phyloP scores from a whole-genome alignment of 495 filamentous ascomycete species.

The Penicillium crystallinum region DNA sequence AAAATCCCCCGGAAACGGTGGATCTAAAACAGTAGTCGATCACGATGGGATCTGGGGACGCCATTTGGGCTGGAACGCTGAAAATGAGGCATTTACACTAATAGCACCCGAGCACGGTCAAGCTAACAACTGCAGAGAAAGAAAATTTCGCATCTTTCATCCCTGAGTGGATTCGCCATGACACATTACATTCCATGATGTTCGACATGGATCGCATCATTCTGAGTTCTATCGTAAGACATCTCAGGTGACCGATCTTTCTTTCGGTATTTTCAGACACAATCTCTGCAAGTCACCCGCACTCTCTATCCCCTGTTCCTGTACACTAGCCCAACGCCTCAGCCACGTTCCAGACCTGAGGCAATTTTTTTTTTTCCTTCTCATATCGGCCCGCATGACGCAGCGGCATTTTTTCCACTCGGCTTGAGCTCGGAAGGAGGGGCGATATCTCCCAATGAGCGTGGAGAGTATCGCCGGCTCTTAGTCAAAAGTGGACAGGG shows the following conservation, averaged over 20 bases:
- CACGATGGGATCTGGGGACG: constrained; percentile 1
- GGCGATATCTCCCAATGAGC: constrained; percentile 19
- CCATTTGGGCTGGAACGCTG: not conserved
- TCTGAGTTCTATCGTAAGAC: not conserved
- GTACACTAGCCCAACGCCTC: not conserved
- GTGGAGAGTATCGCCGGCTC: constrained; percentile 15
- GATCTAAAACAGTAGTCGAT: not conserved
- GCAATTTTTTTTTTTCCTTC: constrained; percentile 27
- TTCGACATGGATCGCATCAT: constrained; percentile 12
- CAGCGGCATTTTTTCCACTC: constrained; percentile 25
- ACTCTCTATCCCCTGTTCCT: constrained; percentile 3
- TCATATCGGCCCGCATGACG: constrained; percentile 32
- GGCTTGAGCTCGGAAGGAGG: constrained; percentile 21
- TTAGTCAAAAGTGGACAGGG: constrained; percentile 18
- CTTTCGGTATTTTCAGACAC: not conserved
- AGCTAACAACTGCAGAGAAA: not conserved
- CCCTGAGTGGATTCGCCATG: constrained; percentile 9
- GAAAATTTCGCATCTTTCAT: not conserved
- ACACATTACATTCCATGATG: constrained; percentile 27
- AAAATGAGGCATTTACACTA: constrained; percentile 11
- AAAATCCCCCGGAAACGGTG: constrained; percentile 22
- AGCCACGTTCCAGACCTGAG: constrained; percentile 17
- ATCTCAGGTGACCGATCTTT: not conserved
- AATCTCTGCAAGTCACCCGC: not conserved
- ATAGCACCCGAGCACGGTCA: not conserved